Base-by-base conservation (phyloP, 148 eudicot genomes). In the Spergularia bocconei region DNA sequence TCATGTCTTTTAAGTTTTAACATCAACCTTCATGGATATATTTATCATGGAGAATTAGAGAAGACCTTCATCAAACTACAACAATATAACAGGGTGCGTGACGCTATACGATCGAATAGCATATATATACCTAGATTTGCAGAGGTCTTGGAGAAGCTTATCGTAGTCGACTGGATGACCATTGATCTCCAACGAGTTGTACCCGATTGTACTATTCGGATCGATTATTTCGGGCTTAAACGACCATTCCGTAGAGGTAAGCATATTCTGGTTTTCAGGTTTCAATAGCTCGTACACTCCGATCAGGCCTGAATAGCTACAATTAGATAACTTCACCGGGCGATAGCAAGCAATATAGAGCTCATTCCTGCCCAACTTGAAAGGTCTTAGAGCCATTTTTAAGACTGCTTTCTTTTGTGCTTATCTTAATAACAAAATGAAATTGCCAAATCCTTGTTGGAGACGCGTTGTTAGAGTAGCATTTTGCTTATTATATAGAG, bases 101-200 rank as follows among this genome's bases (percentile, higher is more conserved):
- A 29, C 33, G 33, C 33, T 29, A 29, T 29, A 29, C 33, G 33
- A 29, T 29, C 33, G 2, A 29, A 29, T 29, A 29, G 33, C 33
- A 29, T 29, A 17, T 16, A 16, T 16, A 56, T 59, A 59, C 63
- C 63, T 59, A 5, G 63, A 59, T 59, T 20, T 59, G 29, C 25
- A 59, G 21, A 59, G 63, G 21, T 59, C 63, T 59, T 59, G 63
- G 63, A 59, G 29, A 59, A 59, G 63, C 63, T 59, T 59, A 59
- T 19, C 5, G 63, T n/a, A 59, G 63, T 59, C 63, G 3, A 59
- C 29, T 8, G 10, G 63, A 5, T 59, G 63, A 59, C 29, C 63
- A 6, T 59, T 20, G 29, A 59, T 59, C 63, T 19, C 29, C 1
- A 59, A 29, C 20, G 62, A 58, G 11, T 59, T 20, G 25, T n/a